Evolutionary conservation across 257 asterid species (phyloP).

Genomic region (Agastache rugosa): DNA sequence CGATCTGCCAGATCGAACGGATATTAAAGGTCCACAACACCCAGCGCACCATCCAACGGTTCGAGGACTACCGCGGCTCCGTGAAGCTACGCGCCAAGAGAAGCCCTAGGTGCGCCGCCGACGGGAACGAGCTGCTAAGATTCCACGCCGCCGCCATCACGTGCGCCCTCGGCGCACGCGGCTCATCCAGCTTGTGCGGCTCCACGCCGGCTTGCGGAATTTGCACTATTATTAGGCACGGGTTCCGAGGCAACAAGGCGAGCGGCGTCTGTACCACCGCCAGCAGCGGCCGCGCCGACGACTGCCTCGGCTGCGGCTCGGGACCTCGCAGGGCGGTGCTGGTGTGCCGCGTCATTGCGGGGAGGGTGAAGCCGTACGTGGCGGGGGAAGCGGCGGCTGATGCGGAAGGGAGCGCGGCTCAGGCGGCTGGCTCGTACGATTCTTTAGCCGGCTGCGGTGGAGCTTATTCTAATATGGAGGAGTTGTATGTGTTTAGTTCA

Average conservation of each 20-base stretch:
- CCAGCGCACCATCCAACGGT: slow-evolving; percentile 90
- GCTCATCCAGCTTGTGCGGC: slow-evolving; percentile 77
- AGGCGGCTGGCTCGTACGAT: slow-evolving; percentile 40
- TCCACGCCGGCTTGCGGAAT: slow-evolving; percentile 76
- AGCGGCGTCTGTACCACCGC: slow-evolving; percentile 83
- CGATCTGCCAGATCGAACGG: slow-evolving; percentile 83
- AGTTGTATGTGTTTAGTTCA: slow-evolving; percentile 50
- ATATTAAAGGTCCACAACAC: slow-evolving; percentile 89
- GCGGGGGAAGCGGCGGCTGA: slow-evolving; percentile 45
- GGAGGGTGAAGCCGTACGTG: slow-evolving; percentile 62
- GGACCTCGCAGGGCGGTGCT: slow-evolving; percentile 70
- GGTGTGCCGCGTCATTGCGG: slow-evolving; percentile 94
- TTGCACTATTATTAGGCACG: slow-evolving; percentile 78
- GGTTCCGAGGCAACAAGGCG: slow-evolving; percentile 57
- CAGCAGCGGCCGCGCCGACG: slow-evolving; percentile 91
- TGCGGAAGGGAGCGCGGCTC: slow-evolving; percentile 39
- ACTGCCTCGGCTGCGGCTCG: slow-evolving; percentile 39
- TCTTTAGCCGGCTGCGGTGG: slow-evolving; percentile 49
- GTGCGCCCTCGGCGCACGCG: slow-evolving; percentile 79
- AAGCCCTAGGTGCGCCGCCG: slow-evolving; percentile 91
- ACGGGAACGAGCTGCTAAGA: slow-evolving; percentile 91
- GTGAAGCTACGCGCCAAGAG: slow-evolving; percentile 79
- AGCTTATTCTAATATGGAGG: slow-evolving; percentile 56
- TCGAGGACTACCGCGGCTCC: slow-evolving; percentile 81
- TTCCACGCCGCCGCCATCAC: slow-evolving; percentile 77